These are phyloP conservation scores for Achlya hypogyna DNA, from an alignment of 352 stramenopile species.

Conservation along the genomic window DNA sequence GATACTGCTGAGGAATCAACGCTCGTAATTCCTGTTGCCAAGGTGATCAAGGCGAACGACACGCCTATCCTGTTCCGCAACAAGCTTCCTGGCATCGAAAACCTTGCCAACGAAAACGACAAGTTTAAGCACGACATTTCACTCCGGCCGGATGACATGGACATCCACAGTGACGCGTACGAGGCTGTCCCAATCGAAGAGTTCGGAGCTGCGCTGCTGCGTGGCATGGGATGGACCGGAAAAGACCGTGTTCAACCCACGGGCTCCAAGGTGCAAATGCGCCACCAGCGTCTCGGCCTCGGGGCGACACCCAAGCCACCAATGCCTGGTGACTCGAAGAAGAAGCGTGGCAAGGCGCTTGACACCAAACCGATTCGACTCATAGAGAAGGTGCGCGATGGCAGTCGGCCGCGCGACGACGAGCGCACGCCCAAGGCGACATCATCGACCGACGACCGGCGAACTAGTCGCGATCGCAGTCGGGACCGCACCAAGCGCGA, in stretches of 20 bases:
- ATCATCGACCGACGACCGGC: not conserved
- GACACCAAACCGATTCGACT: constrained; percentile 7
- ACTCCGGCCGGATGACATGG: constrained; percentile 61
- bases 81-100: constrained; percentile 51
- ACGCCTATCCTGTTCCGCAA: constrained; percentile 71
- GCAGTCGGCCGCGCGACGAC: no score
- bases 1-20: constrained; percentile 3
- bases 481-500: constrained; percentile 20
- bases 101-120: constrained; percentile 59
- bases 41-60: constrained; percentile 20
- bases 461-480: constrained; percentile 24
- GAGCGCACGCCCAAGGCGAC: not conserved
- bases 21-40: constrained; percentile 52
- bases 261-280: constrained; percentile 41
- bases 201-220: constrained; percentile 92
- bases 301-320: constrained; percentile 76
- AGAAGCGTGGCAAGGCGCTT: not conserved
- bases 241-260: constrained; percentile 29
- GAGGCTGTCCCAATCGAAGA: constrained; percentile 86
- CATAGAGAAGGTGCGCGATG: not conserved
- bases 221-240: constrained; percentile 96
- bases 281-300: constrained; percentile 88
- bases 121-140: constrained; percentile 81
- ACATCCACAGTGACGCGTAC: constrained; percentile 82
- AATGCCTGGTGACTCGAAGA: constrained; percentile 36